Conservation (phyloP, 202 grass and related monocot species). For the Alloteropsis angusta region DNA sequence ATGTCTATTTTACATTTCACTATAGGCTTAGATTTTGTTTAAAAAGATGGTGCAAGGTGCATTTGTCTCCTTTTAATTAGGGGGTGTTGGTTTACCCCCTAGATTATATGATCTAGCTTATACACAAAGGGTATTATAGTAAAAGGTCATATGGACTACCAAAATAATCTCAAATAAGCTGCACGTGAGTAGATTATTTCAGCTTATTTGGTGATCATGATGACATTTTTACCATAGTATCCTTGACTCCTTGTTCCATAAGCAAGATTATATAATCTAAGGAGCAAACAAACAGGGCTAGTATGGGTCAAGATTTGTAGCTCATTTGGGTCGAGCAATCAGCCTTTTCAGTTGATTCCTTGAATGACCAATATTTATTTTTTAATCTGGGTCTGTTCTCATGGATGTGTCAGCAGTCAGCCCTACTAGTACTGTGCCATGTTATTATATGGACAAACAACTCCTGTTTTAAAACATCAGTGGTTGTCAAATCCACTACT, state of each 20-base stretch:
- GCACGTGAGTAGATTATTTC: no score
- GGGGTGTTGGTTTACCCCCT: no score
- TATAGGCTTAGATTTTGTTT: neutral
- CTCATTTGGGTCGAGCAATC: neutral
- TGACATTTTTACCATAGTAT: no score
- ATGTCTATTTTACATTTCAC: neutral
- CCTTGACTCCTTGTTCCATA: no score
- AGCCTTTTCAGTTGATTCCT: constrained; percentile 12
- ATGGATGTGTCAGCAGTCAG: neutral
- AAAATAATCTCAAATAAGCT: no score
- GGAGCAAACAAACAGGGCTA: no score
- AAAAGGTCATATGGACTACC: no score
- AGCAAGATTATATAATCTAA: no score
- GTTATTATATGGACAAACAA: constrained; percentile 1
- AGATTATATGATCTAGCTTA: no score
- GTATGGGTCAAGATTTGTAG: neutral
- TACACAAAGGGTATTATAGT: no score
- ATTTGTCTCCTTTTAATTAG: constrained; percentile 3
- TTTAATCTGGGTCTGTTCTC: neutral
- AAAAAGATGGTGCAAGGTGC: neutral
- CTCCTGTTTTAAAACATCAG: neutral
- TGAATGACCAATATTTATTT: neutral
- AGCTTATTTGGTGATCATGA: no score
- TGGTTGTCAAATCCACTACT: neutral
- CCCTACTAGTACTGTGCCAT: neutral